A percentile compares a stretch with the other conserved stretches of the same genome.
Evolutionary conservation across 2,329 filamentous ascomycete species (phyloP).

Genomic region (Aspergillus udagawae): DNA sequence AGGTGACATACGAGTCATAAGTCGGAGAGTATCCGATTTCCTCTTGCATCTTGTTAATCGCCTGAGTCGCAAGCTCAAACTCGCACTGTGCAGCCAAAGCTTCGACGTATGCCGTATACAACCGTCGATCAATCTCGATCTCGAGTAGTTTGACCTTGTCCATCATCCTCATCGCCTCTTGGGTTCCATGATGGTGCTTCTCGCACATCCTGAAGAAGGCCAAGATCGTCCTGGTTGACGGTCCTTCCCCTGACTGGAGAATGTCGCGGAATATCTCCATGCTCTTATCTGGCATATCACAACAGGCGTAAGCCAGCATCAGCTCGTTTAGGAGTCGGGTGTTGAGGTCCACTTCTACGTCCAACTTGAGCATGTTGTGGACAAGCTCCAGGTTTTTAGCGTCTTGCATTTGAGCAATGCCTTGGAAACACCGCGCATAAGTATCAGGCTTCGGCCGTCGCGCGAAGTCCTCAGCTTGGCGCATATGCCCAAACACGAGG

Average conservation of each 20-base stretch:
- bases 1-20: slow-evolving; percentile 61
- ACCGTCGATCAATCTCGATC: slow-evolving; percentile 66
- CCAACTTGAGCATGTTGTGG: slow-evolving; percentile 93
- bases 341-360: slow-evolving; percentile 70
- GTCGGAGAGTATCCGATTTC: slow-evolving; percentile 66
- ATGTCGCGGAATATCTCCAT: slow-evolving; percentile 83
- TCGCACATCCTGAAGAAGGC: slow-evolving; percentile 80
- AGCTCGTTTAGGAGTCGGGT: slow-evolving; percentile 77
- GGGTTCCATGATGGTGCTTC: slow-evolving; percentile 41
- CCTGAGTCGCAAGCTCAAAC: slow-evolving; percentile 62
- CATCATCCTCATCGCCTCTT: slow-evolving; percentile 51
- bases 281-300: slow-evolving; percentile 62
- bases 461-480: slow-evolving; percentile 61
- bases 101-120: slow-evolving; percentile 74
- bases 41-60: slow-evolving; percentile 64
- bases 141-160: slow-evolving; percentile 64
- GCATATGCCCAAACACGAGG: slow-evolving; percentile 89
- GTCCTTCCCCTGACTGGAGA: slow-evolving; percentile 77
- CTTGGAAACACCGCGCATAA: slow-evolving; percentile 74
- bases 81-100: slow-evolving; percentile 70
- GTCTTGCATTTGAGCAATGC: slow-evolving; percentile 61
- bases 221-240: slow-evolving; percentile 73
- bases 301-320: slow-evolving; percentile 78
- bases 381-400: slow-evolving; percentile 66
- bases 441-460: slow-evolving; percentile 67